Conservation (phyloP, 2,329 filamentous ascomycete species). For the Diaporthe citri region DNA sequence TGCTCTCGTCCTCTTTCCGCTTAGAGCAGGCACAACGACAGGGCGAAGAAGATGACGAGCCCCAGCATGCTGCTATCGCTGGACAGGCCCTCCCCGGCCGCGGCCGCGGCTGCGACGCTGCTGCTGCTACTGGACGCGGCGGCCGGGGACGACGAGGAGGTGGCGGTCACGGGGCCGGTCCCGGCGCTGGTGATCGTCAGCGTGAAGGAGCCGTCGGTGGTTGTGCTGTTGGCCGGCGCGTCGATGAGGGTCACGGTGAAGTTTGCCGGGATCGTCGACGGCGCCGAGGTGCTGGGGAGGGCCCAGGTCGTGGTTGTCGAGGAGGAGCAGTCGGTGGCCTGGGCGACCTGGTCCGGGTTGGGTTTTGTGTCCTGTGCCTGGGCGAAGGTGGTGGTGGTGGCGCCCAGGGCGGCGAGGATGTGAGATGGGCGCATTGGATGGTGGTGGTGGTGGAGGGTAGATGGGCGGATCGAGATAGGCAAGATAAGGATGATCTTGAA, state of each 20-base stretch:
- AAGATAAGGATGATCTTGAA: background rate
- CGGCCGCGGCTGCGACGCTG: background rate
- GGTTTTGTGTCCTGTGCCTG: constrained; percentile 28
- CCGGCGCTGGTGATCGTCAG: background rate
- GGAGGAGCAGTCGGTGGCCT: background rate
- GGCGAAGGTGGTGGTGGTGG: constrained; percentile 13
- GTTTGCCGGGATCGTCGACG: background rate
- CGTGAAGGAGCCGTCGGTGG: background rate
- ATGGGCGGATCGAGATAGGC: background rate
- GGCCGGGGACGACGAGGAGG: background rate
- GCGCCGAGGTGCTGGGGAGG: constrained; percentile 8
- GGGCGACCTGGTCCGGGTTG: background rate
- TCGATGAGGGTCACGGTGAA: background rate
- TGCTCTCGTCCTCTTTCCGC: background rate
- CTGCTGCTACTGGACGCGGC: constrained; percentile 7
- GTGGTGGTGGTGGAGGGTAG: background rate
- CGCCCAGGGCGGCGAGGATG: constrained; percentile 34
- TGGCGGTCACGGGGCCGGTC: background rate
- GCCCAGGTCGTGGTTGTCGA: background rate
- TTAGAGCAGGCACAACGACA: constrained; percentile 39
- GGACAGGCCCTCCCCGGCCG: constrained; percentile 32
- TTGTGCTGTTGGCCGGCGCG: background rate
- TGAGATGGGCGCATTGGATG: constrained; percentile 32
- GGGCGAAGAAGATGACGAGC: constrained; percentile 40
- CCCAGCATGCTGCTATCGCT: constrained; percentile 40